Conservation (phyloP, 106 monocot species). For the Dendrobium chrysotoxum region DNA sequence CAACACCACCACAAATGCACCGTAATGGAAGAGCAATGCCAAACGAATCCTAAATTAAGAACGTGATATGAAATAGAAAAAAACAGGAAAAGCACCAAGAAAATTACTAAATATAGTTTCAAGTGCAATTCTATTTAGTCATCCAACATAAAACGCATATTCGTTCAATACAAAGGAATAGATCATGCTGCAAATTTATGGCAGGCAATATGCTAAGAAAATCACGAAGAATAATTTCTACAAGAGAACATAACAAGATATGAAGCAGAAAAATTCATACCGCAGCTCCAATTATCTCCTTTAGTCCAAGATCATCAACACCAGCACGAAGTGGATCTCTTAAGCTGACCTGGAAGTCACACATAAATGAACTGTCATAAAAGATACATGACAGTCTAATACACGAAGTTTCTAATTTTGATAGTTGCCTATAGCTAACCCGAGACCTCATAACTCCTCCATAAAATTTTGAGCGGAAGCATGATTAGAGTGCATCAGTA, state of each 20-base stretch:
- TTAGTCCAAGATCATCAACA: slow-evolving; percentile 65
- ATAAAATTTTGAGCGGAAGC: background rate
- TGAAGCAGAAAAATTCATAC: slow-evolving; percentile 33
- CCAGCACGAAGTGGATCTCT: slow-evolving; percentile 92
- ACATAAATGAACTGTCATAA: background rate
- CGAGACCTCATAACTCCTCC: background rate
- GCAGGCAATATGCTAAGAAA: background rate
- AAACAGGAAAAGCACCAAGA: background rate
- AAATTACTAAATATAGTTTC: background rate
- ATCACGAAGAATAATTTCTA: background rate
- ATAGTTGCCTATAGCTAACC: background rate
- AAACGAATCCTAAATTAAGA: no score
- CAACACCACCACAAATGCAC: no score
- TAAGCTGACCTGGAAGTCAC: slow-evolving; percentile 64
- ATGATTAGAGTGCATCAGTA: background rate
- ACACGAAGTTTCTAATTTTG: background rate
- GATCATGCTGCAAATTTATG: background rate
- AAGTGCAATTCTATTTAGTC: background rate
- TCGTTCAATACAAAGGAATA: background rate
- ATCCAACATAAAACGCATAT: background rate
- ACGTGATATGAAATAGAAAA: no score
- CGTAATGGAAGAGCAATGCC: no score
- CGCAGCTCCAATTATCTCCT: slow-evolving; percentile 88
- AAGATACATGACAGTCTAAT: background rate
- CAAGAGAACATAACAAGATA: background rate